A percentile compares a stretch with the other conserved stretches of the same genome.
phyloP scores from a whole-genome alignment of 2,329 filamentous ascomycete species.

The Sarocladium strictum region DNA sequence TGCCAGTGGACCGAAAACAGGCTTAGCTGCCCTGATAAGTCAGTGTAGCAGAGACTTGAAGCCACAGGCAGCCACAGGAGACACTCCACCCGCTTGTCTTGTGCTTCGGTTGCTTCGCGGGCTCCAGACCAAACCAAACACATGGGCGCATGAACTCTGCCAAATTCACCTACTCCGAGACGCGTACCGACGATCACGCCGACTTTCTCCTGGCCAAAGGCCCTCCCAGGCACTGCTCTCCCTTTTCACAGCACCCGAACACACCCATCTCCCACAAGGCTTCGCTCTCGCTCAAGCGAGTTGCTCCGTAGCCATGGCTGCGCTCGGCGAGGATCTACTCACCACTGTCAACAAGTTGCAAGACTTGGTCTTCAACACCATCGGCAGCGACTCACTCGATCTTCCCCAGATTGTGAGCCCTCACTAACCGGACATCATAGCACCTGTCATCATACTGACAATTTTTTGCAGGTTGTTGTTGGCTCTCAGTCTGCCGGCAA shows the following conservation, averaged over 20 bases:
- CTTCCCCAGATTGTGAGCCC: slow-evolving; percentile 88
- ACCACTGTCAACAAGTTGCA: slow-evolving; percentile 97
- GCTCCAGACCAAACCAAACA: slow-evolving; percentile 1
- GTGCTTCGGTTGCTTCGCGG: slow-evolving; percentile 6
- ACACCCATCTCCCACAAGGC: not conserved
- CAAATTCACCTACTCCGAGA: slow-evolving; percentile 2
- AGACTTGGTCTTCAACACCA: slow-evolving; percentile 98
- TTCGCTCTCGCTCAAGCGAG: slow-evolving; percentile 10
- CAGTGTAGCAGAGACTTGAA: not conserved
- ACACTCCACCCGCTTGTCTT: not conserved
- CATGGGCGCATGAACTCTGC: slow-evolving; percentile 7
- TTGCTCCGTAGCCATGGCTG: slow-evolving; percentile 60
- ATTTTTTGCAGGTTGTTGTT: slow-evolving; percentile 73
- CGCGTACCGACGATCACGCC: slow-evolving; percentile 4
- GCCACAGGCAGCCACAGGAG: slow-evolving; percentile 9
- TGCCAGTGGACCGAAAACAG: slow-evolving; percentile 3
- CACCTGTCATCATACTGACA: not conserved
- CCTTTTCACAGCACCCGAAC: not conserved
- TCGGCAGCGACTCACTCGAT: slow-evolving; percentile 96
- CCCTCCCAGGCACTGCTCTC: not conserved
- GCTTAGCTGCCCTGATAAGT: not conserved
- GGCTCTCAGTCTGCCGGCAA: slow-evolving; percentile 98
- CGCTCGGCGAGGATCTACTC: slow-evolving; percentile 92
- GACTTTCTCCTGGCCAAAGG: not conserved
- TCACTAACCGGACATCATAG: slow-evolving; percentile 9